Evolutionary conservation across 352 stramenopile species (phyloP).

Genomic region (Peronospora belbahrii): DNA sequence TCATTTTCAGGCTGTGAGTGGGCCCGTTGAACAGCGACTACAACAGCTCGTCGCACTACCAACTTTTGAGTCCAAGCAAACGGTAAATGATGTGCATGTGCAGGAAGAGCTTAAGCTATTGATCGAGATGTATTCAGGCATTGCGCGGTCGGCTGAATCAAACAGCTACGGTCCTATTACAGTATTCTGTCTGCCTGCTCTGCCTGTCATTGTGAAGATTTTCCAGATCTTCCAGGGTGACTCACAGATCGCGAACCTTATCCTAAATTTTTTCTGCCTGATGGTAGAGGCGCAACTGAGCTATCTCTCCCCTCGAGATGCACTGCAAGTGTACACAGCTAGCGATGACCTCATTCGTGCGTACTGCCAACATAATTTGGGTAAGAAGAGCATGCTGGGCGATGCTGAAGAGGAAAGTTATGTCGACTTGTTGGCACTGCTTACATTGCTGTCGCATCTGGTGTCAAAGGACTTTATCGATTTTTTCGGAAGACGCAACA

Average conservation of each 20-base stretch:
- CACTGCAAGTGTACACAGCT: conserved; percentile 60
- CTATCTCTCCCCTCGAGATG: conserved; percentile 59
- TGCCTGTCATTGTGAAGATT: conserved; percentile 67
- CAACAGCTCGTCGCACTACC: conserved; percentile 48
- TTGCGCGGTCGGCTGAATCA: conserved; percentile 61
- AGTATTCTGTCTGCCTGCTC: conserved; percentile 50
- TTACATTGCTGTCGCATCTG: conserved; percentile 75
- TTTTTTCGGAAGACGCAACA: conserved; percentile 66
- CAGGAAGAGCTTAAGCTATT: conserved; percentile 74
- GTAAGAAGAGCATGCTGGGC: conserved; percentile 52
- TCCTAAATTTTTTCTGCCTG: conserved; percentile 68
- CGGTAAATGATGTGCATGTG: conserved; percentile 50
- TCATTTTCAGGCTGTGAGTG: conserved; percentile 53
- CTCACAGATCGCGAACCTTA: conserved; percentile 62
- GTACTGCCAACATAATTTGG: conserved; percentile 65
- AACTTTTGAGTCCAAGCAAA: conserved; percentile 53
- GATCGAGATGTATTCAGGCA: conserved; percentile 68
- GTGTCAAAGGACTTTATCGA: conserved; percentile 83
- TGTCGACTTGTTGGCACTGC: conserved; percentile 55
- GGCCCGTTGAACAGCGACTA: conserved; percentile 40
- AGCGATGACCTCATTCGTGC: conserved; percentile 63
- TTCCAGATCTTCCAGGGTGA: conserved; percentile 73
- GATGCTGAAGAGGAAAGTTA: conserved; percentile 77
- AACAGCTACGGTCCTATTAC: conserved; percentile 55
- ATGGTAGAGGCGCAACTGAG: conserved; percentile 78